A percentile compares a stretch with the other conserved stretches of the same genome.
phyloP scores from a whole-genome alignment of 805 yeast genomes.

The Dipodascopsis uninucleata region DNA sequence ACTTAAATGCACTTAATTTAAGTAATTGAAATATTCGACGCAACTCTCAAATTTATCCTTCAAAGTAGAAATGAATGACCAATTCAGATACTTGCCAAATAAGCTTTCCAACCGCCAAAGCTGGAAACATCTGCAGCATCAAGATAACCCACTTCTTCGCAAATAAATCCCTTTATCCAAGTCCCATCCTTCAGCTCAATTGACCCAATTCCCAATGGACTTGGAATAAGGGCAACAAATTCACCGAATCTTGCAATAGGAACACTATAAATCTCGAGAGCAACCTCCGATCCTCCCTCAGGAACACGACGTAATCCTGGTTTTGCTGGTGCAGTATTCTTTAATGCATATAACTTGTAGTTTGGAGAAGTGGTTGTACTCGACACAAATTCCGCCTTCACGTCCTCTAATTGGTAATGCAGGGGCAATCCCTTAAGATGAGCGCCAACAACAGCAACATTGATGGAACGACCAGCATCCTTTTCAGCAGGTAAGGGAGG shows the following conservation, averaged over 20 bases:
- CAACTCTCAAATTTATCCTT: no score
- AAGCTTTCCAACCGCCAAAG: slow-evolving; percentile 69
- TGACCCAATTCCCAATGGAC: slow-evolving; percentile 83
- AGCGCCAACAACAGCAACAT: no score
- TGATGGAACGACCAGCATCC: no score
- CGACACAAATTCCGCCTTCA: no score
- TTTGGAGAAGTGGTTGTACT: slow-evolving; percentile 60
- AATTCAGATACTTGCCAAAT: no score
- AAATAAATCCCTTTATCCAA: slow-evolving; percentile 75
- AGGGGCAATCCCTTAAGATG: no score
- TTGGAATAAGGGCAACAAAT: slow-evolving; percentile 74
- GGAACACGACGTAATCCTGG: slow-evolving; percentile 72
- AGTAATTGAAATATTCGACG: no score
- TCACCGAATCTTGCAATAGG: slow-evolving; percentile 65
- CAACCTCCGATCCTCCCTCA: slow-evolving; percentile 50
- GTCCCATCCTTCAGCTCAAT: slow-evolving; percentile 67
- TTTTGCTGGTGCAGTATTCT: slow-evolving; percentile 63
- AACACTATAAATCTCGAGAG: slow-evolving; percentile 65
- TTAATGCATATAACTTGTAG: slow-evolving; percentile 68
- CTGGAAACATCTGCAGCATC: slow-evolving; percentile 67
- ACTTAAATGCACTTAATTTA: no score
- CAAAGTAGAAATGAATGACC: no score
- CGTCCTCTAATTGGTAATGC: no score
- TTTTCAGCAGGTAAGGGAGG: no score
- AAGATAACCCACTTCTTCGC: slow-evolving; percentile 77